Percentiles rank a stretch among this genome's conserved stretches.
Evolutionary conservation across 164 flowering plant species (phyloP).

Genomic region (Magnolia kwangsiensis): DNA sequence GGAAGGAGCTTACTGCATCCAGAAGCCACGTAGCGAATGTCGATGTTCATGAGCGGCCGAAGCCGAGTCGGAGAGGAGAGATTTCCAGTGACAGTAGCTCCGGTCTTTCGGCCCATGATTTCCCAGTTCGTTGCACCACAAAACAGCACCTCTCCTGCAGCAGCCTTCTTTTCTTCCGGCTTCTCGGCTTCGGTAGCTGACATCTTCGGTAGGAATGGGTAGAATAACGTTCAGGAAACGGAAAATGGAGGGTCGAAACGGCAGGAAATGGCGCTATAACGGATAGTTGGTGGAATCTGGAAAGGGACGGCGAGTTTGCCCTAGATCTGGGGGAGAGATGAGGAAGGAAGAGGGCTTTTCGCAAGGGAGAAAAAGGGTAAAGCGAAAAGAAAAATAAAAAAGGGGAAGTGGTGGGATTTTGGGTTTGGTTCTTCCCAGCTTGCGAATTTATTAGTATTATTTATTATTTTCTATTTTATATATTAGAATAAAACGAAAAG

Average conservation of each 20-base stretch:
- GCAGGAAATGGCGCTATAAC: neutral
- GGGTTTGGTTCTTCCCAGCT: neutral
- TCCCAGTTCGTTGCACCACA: constrained; percentile 92
- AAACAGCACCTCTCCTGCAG: constrained; percentile 77
- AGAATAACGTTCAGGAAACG: neutral
- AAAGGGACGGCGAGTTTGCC: neutral
- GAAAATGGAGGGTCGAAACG: neutral
- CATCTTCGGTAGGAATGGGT: constrained; percentile 19
- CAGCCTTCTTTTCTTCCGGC: constrained; percentile 35
- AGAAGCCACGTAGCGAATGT: constrained; percentile 77
- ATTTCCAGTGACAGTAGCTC: constrained; percentile 40
- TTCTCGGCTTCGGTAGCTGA: constrained; percentile 31
- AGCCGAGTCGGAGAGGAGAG: constrained; percentile 77
- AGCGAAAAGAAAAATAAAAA: neutral
- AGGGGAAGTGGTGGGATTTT: neutral
- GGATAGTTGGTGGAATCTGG: neutral
- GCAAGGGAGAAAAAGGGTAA: neutral
- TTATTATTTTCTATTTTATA: neutral
- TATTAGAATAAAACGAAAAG: too few species aligned
- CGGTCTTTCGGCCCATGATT: constrained; percentile 43
- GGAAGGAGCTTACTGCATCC: constrained; percentile 56
- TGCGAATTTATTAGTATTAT: neutral
- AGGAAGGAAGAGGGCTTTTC: neutral
- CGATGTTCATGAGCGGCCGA: constrained; percentile 71
- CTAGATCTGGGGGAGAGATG: constrained; percentile 5